Evolutionary conservation across 148 eudicot species (phyloP), one percentile per base, ranked within the genome.

Genomic region (Rheum nobile): DNA sequence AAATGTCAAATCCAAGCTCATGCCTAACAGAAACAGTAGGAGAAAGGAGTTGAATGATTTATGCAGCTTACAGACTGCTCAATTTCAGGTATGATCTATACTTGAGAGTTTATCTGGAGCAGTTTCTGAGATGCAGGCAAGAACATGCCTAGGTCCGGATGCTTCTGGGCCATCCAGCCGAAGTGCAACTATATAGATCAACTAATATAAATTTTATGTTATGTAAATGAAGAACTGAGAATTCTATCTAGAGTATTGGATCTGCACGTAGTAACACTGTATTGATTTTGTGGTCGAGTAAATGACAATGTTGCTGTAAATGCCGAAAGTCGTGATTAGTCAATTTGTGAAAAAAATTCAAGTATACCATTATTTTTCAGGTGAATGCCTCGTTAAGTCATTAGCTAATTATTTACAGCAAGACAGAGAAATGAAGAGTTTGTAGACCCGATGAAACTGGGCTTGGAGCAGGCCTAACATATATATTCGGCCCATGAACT

Each of bases 261-360:
- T 31, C 11, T 29, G 22, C 39, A 32, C 11, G 21, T 65, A 65
- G 70, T 1, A 16, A 65, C n/a, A 65, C n/a, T 63, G 38, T 71
- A 37, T 52, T 52, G 16, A 32, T 31, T 77, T 54, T 29, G 48
- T n/a, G 28, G 47, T 32, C 32, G 21, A 24, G 57, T n/a, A 14
- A 48, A 7, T 14, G 35, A 42, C 8, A 71, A 71, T 71, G 67
- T 69, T 76, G 70, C 39, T 65, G 70, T 65, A 65, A 65, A 65
- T 61, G 35, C 67, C 28, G 28, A 4, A 61, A 61, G 41, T 32
- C 70, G 4, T 65, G 70, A 65, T 65, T 32, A 65, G 70, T 65
- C 21, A 65, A 65, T 13, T 65, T 65, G 32, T 16, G 22, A 34
- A 65, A 5, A 17, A 10, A 10, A 0, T 43, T 12, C 47, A 43